These are phyloP conservation scores for Jatropha podagrica DNA, from an alignment of 441 rosid species.

Conservation along the genomic window DNA sequence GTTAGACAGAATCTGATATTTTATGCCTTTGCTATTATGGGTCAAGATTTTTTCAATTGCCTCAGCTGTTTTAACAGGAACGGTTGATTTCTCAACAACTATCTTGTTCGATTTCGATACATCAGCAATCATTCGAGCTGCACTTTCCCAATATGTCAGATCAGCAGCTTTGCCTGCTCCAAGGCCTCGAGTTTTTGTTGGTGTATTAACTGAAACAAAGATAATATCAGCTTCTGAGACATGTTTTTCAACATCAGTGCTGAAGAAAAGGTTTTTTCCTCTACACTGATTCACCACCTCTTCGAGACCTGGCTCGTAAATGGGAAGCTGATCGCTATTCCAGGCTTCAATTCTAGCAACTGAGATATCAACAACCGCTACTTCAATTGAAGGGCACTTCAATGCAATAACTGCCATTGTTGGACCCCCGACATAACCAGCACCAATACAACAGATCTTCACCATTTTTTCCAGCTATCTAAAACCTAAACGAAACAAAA, in stretches of 20 bases:
- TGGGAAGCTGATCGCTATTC: slow-evolving; percentile 76
- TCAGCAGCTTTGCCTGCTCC: slow-evolving; percentile 96
- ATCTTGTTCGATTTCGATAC: slow-evolving; percentile 83
- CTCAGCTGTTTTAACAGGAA: slow-evolving; percentile 89
- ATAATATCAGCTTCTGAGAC: slow-evolving; percentile 74
- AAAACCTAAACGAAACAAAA: slow-evolving; percentile 16
- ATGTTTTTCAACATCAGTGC: slow-evolving; percentile 70
- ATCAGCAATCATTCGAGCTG: slow-evolving; percentile 90
- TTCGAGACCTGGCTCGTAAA: slow-evolving; percentile 80
- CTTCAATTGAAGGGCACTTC: slow-evolving; percentile 72
- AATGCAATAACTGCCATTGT: slow-evolving; percentile 88
- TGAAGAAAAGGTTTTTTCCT: slow-evolving; percentile 73
- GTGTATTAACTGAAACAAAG: slow-evolving; percentile 89
- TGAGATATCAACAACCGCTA: slow-evolving; percentile 77
- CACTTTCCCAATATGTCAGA: slow-evolving; percentile 93
- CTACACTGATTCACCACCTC: slow-evolving; percentile 72
- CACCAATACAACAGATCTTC: slow-evolving; percentile 90
- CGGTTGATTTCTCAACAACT: slow-evolving; percentile 91
- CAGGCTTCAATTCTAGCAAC: slow-evolving; percentile 61
- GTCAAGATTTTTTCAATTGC: slow-evolving; percentile 81
- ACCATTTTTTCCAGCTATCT: slow-evolving; percentile 46
- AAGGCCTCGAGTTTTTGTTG: slow-evolving; percentile 81
- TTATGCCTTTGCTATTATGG: slow-evolving; percentile 87
- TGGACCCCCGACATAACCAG: slow-evolving; percentile 87
- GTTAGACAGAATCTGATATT: slow-evolving; percentile 81